Evolutionary conservation across 495 filamentous ascomycete species (phyloP).

Genomic region (Aeminium ludgeri): DNA sequence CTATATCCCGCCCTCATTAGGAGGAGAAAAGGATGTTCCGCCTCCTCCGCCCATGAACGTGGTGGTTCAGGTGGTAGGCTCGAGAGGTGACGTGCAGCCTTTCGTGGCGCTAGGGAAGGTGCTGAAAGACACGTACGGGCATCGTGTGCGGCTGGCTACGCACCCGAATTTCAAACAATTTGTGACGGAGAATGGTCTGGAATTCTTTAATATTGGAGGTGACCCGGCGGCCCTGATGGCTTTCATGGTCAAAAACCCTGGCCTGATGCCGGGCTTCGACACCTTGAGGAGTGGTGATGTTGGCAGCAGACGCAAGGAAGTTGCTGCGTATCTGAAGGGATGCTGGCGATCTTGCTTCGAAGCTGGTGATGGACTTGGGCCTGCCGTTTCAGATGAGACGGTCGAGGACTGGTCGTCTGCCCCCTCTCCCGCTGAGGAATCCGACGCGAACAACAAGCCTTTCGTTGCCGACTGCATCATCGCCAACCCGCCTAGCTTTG

Average conservation of each 20-base stretch:
- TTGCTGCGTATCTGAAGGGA: slow-evolving; percentile 45
- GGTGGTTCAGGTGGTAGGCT: slow-evolving; percentile 37
- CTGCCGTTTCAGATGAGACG: slow-evolving; percentile 14
- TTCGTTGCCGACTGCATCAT: slow-evolving; percentile 54
- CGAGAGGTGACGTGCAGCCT: slow-evolving; percentile 37
- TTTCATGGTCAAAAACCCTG: slow-evolving; percentile 32
- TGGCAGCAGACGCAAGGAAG: slow-evolving; percentile 23
- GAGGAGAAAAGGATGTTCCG: slow-evolving; percentile 39
- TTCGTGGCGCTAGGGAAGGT: slow-evolving; percentile 37
- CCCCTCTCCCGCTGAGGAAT: not conserved
- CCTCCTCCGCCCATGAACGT: slow-evolving; percentile 33
- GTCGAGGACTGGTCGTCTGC: slow-evolving; percentile 16
- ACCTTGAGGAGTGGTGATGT: slow-evolving; percentile 25
- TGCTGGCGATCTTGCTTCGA: slow-evolving; percentile 50
- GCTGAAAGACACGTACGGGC: slow-evolving; percentile 27
- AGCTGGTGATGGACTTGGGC: slow-evolving; percentile 26
- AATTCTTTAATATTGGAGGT: slow-evolving; percentile 50
- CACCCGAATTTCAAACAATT: slow-evolving; percentile 44
- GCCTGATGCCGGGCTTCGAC: slow-evolving; percentile 29
- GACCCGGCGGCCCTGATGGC: slow-evolving; percentile 49
- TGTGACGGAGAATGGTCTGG: slow-evolving; percentile 35
- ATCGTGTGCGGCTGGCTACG: slow-evolving; percentile 45
- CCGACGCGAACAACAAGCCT: slow-evolving; percentile 22
- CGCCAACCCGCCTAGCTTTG: slow-evolving; percentile 50
- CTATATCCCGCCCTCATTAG: slow-evolving; percentile 45